These are phyloP conservation scores for Zasmidium cellare DNA, from an alignment of 2,329 filamentous ascomycete species.

Conservation along the genomic window DNA sequence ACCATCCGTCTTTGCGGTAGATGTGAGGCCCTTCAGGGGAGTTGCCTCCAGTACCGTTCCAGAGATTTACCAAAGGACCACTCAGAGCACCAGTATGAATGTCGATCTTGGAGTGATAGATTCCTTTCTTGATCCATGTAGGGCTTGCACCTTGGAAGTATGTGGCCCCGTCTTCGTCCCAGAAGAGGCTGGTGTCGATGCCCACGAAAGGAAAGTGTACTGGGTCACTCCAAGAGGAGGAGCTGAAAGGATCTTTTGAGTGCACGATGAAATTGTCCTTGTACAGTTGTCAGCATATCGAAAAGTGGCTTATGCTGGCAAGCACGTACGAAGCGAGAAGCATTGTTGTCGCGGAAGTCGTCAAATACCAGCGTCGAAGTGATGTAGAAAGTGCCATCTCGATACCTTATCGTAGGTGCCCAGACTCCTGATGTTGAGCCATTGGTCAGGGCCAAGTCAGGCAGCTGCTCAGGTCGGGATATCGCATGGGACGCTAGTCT, in stretches of 20 bases:
- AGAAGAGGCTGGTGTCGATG: slow-evolving; percentile 43
- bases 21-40: slow-evolving; percentile 40
- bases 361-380: slow-evolving; percentile 7
- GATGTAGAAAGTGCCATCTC: slow-evolving; percentile 43
- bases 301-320: too few relatives aligned
- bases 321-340: too few relatives aligned
- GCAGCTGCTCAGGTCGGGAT: slow-evolving; percentile 40
- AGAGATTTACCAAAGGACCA: slow-evolving; percentile 30
- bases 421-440: too few relatives aligned
- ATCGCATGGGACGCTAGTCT: slow-evolving; percentile 38
- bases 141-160: slow-evolving; percentile 49
- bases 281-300: slow-evolving; percentile 25
- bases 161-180: slow-evolving; percentile 52
- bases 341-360: too few relatives aligned
- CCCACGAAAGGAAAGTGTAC: slow-evolving; percentile 43
- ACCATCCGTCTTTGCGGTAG: slow-evolving; percentile 38
- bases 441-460: slow-evolving; percentile 22
- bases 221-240: slow-evolving; percentile 49
- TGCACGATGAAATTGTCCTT: too few relatives aligned
- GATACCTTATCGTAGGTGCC: slow-evolving; percentile 5
- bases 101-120: slow-evolving; percentile 34
- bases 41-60: slow-evolving; percentile 39
- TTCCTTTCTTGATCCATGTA: too few relatives aligned
- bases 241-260: slow-evolving; percentile 43
- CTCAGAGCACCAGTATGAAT: slow-evolving; percentile 32